Evolutionary conservation across 192 early-diverging fungal species (phyloP).

Genomic region (Neocallimastix lanati): DNA sequence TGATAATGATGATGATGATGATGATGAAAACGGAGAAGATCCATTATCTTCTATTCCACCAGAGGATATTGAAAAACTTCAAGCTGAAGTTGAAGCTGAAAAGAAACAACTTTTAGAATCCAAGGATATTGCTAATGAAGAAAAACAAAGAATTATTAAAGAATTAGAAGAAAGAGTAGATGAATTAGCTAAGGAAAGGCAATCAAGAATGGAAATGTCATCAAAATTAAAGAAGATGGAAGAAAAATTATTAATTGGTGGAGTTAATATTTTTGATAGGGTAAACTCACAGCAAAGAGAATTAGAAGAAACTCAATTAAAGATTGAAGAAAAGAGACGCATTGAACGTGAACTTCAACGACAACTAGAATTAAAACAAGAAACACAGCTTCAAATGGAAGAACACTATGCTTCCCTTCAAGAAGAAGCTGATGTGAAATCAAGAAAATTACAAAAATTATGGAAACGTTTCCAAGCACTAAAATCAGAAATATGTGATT

Average conservation of each 20-base stretch:
- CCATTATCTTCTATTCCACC: constrained; percentile 20
- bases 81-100: constrained; percentile 34
- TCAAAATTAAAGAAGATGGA: constrained; percentile 25
- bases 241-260: constrained; percentile 35
- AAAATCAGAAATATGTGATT: constrained; percentile 33
- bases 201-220: constrained; percentile 19
- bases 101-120: constrained; percentile 23
- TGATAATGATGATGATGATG: not conserved
- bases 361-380: constrained; percentile 27
- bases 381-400: constrained; percentile 35
- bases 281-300: constrained; percentile 26
- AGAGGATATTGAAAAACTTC: constrained; percentile 22
- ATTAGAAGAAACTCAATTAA: constrained; percentile 18
- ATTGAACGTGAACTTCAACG: constrained; percentile 24
- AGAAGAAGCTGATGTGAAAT: constrained; percentile 44
- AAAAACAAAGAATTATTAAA: constrained; percentile 26
- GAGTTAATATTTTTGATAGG: constrained; percentile 31
- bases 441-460: constrained; percentile 40
- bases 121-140: constrained; percentile 33
- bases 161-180: constrained; percentile 26
- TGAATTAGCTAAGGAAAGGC: constrained; percentile 27
- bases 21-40: constrained; percentile 1
- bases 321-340: constrained; percentile 18
- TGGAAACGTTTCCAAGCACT: constrained; percentile 27
- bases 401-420: constrained; percentile 37